Evolutionary conservation across 2,329 filamentous ascomycete genomes (phyloP), one percentile per base, ranked within the genome.

Genomic region (Passalora sequoiae): DNA sequence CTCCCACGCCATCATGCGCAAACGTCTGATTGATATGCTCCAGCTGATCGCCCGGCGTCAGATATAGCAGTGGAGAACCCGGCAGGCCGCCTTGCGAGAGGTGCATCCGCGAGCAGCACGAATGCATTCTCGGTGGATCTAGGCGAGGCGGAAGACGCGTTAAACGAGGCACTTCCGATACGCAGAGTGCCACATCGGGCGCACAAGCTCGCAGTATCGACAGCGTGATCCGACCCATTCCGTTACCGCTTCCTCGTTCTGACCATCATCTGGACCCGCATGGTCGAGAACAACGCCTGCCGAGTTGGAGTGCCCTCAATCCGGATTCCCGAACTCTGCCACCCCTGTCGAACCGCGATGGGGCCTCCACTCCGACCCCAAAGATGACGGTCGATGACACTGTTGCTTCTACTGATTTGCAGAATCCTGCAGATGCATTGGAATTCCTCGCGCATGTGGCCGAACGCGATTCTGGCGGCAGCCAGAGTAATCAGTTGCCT

Each of bases 361-460:
- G 38, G 12, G 38, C 50, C 24, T 41, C 41, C 13, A 56, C 54
- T 21, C 51, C 55, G 15, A 51, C 48, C 21, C 54, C 56, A 5
- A 57, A 58, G 47, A 55, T 59, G 54, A 58, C 56, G 8, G 60
- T 62, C 13, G 59, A 62, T 40, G 59, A 61, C 21, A 55, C 49
- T 19, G 56, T 62, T 20, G 59, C 55, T 9, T 56, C 59, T 6
- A 58, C 59, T 6, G 60, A 63, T 42, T 39, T 63, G 25, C 59
- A 61, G 45, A 63, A 63, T 41, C 60, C 60, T 17, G 58, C 59
- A 9, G 60, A 63, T 50, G 60, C 60, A 22, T 46, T 63, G 20
- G 60, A 61, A 15, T 63, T 63, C 36, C 52, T 62, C 5, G 60
- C 59, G 15, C 46, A 62, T 42, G 60, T 63, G 10, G 60, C 60